These are phyloP conservation scores for Euphorbia corollata DNA, from an alignment of 441 rosid genomes.

Conservation along the genomic window DNA sequence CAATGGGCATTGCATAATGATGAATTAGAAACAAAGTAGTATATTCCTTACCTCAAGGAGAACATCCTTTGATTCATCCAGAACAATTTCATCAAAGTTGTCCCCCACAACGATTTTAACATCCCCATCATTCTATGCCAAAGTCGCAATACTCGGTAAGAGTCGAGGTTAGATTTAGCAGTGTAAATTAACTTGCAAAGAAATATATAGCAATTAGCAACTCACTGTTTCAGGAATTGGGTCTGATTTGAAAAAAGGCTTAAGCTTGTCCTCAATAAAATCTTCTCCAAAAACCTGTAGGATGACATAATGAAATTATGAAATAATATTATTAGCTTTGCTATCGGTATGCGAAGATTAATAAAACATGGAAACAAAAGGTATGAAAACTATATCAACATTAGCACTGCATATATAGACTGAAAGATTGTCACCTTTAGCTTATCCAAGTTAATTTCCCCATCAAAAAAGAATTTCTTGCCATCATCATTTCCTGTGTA, in stretches of 20 bases:
- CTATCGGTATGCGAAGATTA: background rate
- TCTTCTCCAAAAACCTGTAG: constrained; percentile 54
- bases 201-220: constrained; percentile 8
- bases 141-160: constrained; percentile 15
- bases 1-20: constrained; percentile 10
- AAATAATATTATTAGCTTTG: constrained; percentile 2
- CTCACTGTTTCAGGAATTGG: constrained; percentile 78
- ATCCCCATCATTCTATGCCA: constrained; percentile 73
- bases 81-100: constrained; percentile 81
- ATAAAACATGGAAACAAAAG: background rate
- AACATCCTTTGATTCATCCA: constrained; percentile 93
- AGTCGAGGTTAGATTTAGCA: background rate
- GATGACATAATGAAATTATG: constrained; percentile 9
- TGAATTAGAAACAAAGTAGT: background rate
- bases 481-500: constrained; percentile 80
- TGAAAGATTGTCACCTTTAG: constrained; percentile 47
- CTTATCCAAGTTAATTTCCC: constrained; percentile 54
- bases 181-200: constrained; percentile 3
- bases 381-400: background rate
- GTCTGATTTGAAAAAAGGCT: constrained; percentile 80
- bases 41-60: constrained; percentile 72
- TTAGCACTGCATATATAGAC: constrained; percentile 5
- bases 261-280: constrained; percentile 66
- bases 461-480: constrained; percentile 56
- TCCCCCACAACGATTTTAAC: constrained; percentile 86